Evolutionary conservation across 345 rosid species (phyloP).

Genomic region (Lepidium aucheri): DNA sequence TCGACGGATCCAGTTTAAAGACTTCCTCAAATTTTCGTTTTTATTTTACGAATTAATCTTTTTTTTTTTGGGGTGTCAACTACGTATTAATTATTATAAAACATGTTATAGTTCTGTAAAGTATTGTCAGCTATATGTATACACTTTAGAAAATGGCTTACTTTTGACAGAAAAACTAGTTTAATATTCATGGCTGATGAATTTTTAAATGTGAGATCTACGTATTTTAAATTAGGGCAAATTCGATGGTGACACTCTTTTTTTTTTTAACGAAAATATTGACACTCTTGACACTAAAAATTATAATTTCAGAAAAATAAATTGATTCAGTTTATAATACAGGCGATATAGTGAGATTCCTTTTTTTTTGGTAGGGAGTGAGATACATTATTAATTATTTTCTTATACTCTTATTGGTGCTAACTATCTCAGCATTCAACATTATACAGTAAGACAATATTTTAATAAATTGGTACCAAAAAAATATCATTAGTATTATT

Average conservation of each 20-base stretch:
- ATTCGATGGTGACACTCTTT: neutral
- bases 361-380: too few species aligned
- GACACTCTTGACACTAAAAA: too few species aligned
- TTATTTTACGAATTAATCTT: neutral
- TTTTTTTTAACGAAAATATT: too few species aligned
- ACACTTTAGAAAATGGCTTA: neutral
- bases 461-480: too few species aligned
- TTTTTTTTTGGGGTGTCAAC: neutral
- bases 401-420: too few species aligned
- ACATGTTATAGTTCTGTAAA: neutral
- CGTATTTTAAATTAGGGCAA: neutral
- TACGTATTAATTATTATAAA: neutral
- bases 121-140: neutral
- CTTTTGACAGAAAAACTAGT: neutral
- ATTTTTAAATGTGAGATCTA: neutral
- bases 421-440: too few species aligned
- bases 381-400: too few species aligned
- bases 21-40: neutral
- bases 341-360: too few species aligned
- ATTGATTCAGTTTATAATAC: too few species aligned
- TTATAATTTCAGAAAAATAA: too few species aligned
- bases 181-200: neutral
- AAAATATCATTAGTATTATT: too few species aligned
- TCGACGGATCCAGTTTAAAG: constrained; percentile 15
- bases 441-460: too few species aligned